Base-by-base conservation (phyloP, 1,284 basidiomycete genomes). In the Tremellales sp. region DNA sequence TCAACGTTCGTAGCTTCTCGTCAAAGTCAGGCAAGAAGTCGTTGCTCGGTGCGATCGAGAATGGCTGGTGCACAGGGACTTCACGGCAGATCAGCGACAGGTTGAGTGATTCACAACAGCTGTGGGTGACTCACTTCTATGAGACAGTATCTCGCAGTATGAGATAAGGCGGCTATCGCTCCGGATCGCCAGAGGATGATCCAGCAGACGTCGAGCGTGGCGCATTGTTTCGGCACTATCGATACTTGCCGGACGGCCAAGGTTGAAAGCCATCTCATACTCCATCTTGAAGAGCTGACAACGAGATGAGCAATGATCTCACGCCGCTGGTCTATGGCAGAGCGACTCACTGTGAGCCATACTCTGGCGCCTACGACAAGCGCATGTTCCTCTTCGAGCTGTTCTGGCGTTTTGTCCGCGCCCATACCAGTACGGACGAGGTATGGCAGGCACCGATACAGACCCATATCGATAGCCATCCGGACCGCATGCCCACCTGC, bases 121-220 rank as follows among this genome's bases (percentile, higher is more conserved):
- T n/a, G n/a, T n/a, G 22, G 17, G 8, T 4, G 15, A 52, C 68
- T 50, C 23, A 71, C 65, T 52, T 48, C 72, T 53, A 4, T 59
- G 51, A 5, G 63, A 57, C 23, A 72, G 58, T 25, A 68, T 55
- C 51, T 74, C 69, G 54, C 68, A 86, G 1, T 88, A 89, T 3
- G 89, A 88, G 15, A 94, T 87, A 21, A 96, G 81, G 40, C 91
- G 84, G 82, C 87, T 89, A 64, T 96, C 91, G 57, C 90, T 89
- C 59, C 87, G 84, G 53, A 92, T 86, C 5, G 87, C 80, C 15
- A 93, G 77, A 13, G 90, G 90, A 66, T 94, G 90, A 51, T 84
- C 81, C 25, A 94, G 76, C 21, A 92, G 79, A 26, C 83, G 73
- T 26, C 86, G 82, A 46, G 85, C 85, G 48, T 87, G 81, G 61